Conservation (phyloP, 2,329 filamentous ascomycete genomes). For the Talaromyces funiculosus region DNA sequence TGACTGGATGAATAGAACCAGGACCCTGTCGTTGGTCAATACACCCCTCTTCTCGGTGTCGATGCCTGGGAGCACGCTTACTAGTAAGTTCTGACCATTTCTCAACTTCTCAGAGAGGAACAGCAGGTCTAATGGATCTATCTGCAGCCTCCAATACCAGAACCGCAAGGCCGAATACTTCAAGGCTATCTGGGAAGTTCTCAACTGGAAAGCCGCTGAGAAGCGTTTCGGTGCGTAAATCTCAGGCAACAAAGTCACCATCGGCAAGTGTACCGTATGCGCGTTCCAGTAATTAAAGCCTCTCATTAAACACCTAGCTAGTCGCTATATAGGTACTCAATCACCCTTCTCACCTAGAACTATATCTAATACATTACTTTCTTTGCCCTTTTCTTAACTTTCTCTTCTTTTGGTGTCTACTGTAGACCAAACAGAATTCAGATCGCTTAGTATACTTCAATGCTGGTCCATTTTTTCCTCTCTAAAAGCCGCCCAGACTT, state of each 20-base stretch:
- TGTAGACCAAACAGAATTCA: neutral
- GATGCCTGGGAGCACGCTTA: slow-evolving; percentile 97
- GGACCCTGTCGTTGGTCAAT: slow-evolving; percentile 80
- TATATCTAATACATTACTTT: neutral
- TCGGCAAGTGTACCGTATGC: neutral
- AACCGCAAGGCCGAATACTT: slow-evolving; percentile 98
- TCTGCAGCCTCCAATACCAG: slow-evolving; percentile 72
- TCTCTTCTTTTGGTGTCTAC: neutral
- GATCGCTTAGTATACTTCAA: neutral
- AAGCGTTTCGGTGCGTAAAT: slow-evolving; percentile 54
- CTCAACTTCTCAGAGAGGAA: neutral
- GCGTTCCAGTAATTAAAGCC: neutral
- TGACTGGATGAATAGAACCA: slow-evolving; percentile 57
- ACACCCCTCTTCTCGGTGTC: slow-evolving; percentile 75
- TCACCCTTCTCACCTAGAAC: neutral
- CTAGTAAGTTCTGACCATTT: slow-evolving; percentile 51
- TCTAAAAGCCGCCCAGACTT: neutral
- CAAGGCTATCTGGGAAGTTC: slow-evolving; percentile 83
- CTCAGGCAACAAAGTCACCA: neutral
- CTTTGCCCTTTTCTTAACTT: neutral
- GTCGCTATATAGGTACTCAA: neutral
- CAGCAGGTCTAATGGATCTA: slow-evolving; percentile 16
- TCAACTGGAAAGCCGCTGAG: slow-evolving; percentile 91
- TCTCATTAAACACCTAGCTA: neutral
- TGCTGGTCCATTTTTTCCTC: neutral